Evolutionary conservation across 225 moss, liverwort and hornwort species (phyloP).

Genomic region (Straminergon stramineum): DNA sequence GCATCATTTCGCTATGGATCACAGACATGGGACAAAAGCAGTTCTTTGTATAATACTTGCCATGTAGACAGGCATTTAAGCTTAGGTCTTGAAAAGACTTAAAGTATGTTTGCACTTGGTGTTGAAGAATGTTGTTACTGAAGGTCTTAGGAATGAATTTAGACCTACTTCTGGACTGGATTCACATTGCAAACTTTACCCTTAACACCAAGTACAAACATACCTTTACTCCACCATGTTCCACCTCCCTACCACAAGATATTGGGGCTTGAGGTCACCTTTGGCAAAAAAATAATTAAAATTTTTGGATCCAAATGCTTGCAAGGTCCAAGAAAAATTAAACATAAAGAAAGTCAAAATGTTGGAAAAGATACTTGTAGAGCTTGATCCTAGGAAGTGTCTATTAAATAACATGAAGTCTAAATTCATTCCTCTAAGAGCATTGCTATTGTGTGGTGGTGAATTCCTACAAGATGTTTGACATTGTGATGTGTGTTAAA

Average conservation of each 20-base stretch:
- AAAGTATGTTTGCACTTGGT: no score
- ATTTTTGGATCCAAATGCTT: not conserved
- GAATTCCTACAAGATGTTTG: no score
- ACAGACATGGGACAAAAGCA: not conserved
- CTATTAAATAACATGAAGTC: not conserved
- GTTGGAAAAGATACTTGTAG: not conserved
- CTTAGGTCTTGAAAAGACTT: not conserved
- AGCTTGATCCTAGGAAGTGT: not conserved
- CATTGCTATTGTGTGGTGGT: no score
- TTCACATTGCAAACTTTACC: no score
- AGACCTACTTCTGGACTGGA: no score
- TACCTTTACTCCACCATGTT: not conserved
- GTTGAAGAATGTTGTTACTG: no score
- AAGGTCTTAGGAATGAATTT: no score
- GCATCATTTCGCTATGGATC: not conserved
- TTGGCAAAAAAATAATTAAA: not conserved
- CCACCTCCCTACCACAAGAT: not conserved
- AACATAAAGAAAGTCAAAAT: not conserved
- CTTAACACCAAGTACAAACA: no score
- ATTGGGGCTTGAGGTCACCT: not conserved
- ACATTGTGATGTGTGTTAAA: no score
- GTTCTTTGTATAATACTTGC: not conserved
- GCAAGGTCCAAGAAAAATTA: not conserved
- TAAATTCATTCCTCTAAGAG: not conserved
- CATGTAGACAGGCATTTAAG: not conserved